These are phyloP conservation scores for Astragalus membranaceus DNA, from an alignment of 306 rosid genomes.

Conservation along the genomic window DNA sequence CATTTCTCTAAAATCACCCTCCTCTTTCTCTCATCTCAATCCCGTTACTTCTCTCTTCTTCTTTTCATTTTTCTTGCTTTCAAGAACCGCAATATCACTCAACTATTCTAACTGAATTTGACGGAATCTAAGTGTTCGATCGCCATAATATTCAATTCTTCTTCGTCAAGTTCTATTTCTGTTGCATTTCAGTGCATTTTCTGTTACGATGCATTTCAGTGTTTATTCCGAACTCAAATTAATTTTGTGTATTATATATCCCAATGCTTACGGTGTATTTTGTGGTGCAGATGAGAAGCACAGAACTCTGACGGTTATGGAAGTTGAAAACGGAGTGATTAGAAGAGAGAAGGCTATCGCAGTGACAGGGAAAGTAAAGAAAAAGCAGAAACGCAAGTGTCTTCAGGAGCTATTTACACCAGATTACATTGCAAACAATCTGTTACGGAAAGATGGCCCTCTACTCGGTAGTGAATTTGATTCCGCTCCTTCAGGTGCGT, in stretches of 20 bases:
- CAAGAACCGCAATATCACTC: too few species aligned
- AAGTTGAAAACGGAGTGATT: constrained; percentile 29
- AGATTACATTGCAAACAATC: constrained; percentile 36
- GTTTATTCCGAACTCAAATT: not conserved
- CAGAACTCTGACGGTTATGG: constrained; percentile 35
- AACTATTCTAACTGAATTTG: too few species aligned
- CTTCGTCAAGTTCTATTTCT: not conserved
- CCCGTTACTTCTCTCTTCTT: too few species aligned
- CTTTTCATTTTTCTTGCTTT: too few species aligned
- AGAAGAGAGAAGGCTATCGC: not conserved
- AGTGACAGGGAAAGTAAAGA: constrained; percentile 15
- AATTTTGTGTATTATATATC: not conserved
- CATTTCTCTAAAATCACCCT: too few species aligned
- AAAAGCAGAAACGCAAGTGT: constrained; percentile 20
- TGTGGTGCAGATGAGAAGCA: constrained; percentile 57
- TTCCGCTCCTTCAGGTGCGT: constrained; percentile 43
- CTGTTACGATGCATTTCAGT: not conserved
- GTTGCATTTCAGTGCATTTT: not conserved
- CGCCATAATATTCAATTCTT: not conserved
- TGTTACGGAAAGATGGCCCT: constrained; percentile 64
- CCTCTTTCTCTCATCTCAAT: too few species aligned
- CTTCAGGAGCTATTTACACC: constrained; percentile 37
- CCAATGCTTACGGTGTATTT: not conserved
- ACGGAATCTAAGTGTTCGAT: too few species aligned
- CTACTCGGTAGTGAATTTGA: constrained; percentile 57